Base-by-base conservation (phyloP, 768 basidiomycete genomes). In the Tulasnella sp. region DNA sequence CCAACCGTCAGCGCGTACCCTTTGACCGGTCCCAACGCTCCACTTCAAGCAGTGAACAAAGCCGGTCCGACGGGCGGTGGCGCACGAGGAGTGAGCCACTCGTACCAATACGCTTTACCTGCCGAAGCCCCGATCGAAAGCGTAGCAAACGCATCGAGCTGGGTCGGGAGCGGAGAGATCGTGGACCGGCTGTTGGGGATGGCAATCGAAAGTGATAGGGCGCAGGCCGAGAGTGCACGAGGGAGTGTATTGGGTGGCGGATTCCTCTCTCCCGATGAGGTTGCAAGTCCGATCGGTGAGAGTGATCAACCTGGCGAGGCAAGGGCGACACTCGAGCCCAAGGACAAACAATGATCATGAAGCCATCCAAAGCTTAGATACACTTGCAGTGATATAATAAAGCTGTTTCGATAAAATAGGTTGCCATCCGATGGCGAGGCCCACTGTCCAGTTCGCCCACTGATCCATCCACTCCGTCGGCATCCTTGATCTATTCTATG, bases 1-100 rank as follows among this genome's bases (percentile, higher is more conserved):
- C 69, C 69, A 1, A 65, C 69, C 12, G 52, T 70, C 47, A 65
- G 64, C 32, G 41, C 69, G 7, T 42, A 52, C 29, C 69, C 69
- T 29, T 59, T 70, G 8, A 52, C 47, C 12, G 69, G 69, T 26
- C 41, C 69, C 5, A 44, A 40, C n/a, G 34, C n/a, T 19, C 69
- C 69, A 17, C 69, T 16, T 5, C 69, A 41, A 29, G 32, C 69
- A 39, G 3, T 40, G 64, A 65, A 65, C 19, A 32, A 47, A 16
- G 41, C 69, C 37, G 47, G 41, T 9, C 67, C 67, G 19, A 70
- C 41, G 19, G 41, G 42, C n/a, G 40, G 44, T 35, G 40, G 41
- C 9, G 32, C 44, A 19, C 36, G 52, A 9, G 35, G 42, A 36
- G 69, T 47, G 14, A 36, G 52, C 29, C 42, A 36, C n/a, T 47